A percentile compares a stretch with the other conserved stretches of the same genome.
These are phyloP conservation scores for Gaultheria prostrata DNA, from an alignment of 148 eudicot species.

Conservation along the genomic window DNA sequence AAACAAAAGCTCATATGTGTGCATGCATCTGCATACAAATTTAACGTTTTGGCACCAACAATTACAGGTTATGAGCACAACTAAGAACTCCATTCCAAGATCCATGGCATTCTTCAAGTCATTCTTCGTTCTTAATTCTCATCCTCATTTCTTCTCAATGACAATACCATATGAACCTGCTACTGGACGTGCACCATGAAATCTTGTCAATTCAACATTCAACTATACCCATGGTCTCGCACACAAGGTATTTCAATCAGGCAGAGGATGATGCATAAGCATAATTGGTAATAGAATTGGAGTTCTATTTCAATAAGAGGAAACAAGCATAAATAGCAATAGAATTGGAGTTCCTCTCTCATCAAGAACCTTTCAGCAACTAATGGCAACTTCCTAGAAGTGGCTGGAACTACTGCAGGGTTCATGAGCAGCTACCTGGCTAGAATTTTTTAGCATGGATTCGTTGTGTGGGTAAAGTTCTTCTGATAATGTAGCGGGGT, in stretches of 20 bases:
- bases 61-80: not conserved
- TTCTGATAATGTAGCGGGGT: constrained; percentile 70
- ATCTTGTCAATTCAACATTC: not conserved
- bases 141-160: not conserved
- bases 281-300: not conserved
- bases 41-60: not conserved
- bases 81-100: not conserved
- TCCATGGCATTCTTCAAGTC: not conserved
- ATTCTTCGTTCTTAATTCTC: not conserved
- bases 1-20: not conserved
- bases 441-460: constrained; percentile 85
- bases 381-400: constrained; percentile 1
- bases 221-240: not conserved
- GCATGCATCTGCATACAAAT: not conserved
- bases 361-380: not conserved
- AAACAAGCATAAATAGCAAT: not conserved
- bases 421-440: constrained; percentile 56
- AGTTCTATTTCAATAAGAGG: constrained; percentile 1
- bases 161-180: not conserved
- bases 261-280: not conserved
- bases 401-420: not conserved
- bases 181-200: not conserved
- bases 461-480: constrained; percentile 86
- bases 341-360: not conserved
- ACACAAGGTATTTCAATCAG: not conserved